Evolutionary conservation across 2,329 filamentous ascomycete species (phyloP), one percentile per base, ranked within the genome.

Genomic region (Orbilia ellipsospora): DNA sequence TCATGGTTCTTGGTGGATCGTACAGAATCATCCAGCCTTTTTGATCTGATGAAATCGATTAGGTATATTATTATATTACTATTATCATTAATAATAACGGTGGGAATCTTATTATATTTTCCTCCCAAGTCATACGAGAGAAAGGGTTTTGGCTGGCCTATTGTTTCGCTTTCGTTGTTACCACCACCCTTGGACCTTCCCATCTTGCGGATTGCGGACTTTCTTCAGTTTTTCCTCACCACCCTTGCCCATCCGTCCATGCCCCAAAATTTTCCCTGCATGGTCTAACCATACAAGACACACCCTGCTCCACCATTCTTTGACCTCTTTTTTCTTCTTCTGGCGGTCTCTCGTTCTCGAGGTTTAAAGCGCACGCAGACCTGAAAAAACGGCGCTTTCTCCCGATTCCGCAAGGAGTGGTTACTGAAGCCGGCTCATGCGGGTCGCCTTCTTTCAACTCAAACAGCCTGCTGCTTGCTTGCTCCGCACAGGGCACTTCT

Each of bases 371-470:
- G 56, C 69, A 66, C 69, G 56, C 69, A 74, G 62, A 74, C 69
- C 62, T 67, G 69, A 74, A 74, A 74, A 74, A 74, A 68, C 63
- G 70, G 70, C 70, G 70, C 70, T 74, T 74, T 74, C 70, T 74
- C 70, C 70, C 70, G 70, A 74, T 68, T 74, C 70, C 70, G 70
- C 63, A 74, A 74, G 70, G 70, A 68, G 62, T 68, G 63, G 70
- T 74, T 68, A 55, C 70, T 74, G 70, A 74, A 74, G 70, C 70
- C 70, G 70, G 70, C 70, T 64, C 56, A 62, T 74, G 70, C 70
- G 70, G 70, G 70, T 74, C 70, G 70, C 70, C 63, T 74, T 67
- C 63, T 74, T 74, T 52, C 70, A 74, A 74, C 63, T 59, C 70
- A 68, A 74, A 74, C 63, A 57, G 63, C 56, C 69, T 62, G 60